A percentile compares a stretch with the other conserved stretches of the same genome.
phyloP scores from a whole-genome alignment of 2,329 filamentous ascomycete species.

The Scedosporium dehoogii region DNA sequence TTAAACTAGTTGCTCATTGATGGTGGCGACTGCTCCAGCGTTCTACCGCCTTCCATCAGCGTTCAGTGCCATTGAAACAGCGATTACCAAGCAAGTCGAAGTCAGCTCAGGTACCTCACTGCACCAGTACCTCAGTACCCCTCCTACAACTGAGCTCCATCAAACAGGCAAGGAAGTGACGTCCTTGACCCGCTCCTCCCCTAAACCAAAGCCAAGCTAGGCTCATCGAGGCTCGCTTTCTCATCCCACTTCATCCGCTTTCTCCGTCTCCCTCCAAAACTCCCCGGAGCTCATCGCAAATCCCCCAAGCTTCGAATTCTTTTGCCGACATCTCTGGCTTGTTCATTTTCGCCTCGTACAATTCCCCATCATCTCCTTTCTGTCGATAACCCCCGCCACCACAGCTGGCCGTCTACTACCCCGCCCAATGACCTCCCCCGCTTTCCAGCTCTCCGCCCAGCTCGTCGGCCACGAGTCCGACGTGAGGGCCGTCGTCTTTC shows the following conservation, averaged over 20 bases:
- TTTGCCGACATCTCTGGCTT: no score
- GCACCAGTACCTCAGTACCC: no score
- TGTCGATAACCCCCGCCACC: not conserved
- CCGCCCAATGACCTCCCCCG: slow-evolving; percentile 23
- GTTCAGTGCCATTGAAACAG: not conserved
- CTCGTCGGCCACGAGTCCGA: slow-evolving; percentile 86
- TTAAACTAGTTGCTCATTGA: not conserved
- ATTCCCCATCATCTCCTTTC: not conserved
- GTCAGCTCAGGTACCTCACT: not conserved
- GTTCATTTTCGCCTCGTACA: no score
- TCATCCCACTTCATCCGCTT: no score
- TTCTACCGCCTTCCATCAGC: not conserved
- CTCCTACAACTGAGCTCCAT: no score
- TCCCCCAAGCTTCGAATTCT: no score
- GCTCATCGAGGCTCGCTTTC: no score
- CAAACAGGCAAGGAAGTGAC: no score
- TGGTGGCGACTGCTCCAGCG: not conserved
- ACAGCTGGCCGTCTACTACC: not conserved
- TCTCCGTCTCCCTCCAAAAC: no score
- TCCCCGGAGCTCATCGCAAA: no score
- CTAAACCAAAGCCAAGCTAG: no score
- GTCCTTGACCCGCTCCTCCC: no score
- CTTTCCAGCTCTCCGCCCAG: slow-evolving; percentile 89
- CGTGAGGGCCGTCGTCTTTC: slow-evolving; percentile 80
- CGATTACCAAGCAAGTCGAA: not conserved